Conservation (phyloP, 2,329 filamentous ascomycete species). For the Claviceps humidiphila region DNA sequence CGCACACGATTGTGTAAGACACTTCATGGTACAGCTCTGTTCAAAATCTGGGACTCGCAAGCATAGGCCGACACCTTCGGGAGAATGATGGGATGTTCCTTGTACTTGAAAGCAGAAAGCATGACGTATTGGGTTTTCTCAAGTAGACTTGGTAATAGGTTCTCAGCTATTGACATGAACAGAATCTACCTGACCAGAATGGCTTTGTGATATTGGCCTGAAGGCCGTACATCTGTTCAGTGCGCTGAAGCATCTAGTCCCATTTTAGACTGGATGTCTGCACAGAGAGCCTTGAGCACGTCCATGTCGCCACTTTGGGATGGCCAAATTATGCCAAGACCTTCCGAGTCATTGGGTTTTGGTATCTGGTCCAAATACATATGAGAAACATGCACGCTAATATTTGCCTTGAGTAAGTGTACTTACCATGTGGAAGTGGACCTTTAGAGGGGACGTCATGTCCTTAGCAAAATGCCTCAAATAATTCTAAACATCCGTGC, state of each 20-base stretch:
- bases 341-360: constrained; percentile 75
- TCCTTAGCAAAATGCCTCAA: not conserved
- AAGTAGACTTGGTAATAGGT: not conserved
- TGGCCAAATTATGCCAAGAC: constrained; percentile 71
- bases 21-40: not conserved
- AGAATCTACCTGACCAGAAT: not conserved
- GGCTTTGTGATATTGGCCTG: not conserved
- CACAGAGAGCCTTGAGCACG: constrained; percentile 61
- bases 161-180: not conserved
- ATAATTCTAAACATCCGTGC: too few species aligned
- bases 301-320: constrained; percentile 66
- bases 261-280: constrained; percentile 85
- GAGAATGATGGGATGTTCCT: not conserved
- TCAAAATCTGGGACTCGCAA: too few species aligned
- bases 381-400: not conserved
- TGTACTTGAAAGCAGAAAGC: not conserved
- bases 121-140: not conserved
- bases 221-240: not conserved
- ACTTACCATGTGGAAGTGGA: constrained; percentile 84
- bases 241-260: constrained; percentile 25
- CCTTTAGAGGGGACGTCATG: constrained; percentile 29
- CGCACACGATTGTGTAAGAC: not conserved
- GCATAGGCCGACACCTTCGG: not conserved
- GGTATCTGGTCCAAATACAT: constrained; percentile 52
- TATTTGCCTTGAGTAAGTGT: not conserved